Evolutionary conservation across 1,284 basidiomycete species (phyloP), one percentile per base, ranked within the genome.

Genomic region (Leucoagaricus sp.): DNA sequence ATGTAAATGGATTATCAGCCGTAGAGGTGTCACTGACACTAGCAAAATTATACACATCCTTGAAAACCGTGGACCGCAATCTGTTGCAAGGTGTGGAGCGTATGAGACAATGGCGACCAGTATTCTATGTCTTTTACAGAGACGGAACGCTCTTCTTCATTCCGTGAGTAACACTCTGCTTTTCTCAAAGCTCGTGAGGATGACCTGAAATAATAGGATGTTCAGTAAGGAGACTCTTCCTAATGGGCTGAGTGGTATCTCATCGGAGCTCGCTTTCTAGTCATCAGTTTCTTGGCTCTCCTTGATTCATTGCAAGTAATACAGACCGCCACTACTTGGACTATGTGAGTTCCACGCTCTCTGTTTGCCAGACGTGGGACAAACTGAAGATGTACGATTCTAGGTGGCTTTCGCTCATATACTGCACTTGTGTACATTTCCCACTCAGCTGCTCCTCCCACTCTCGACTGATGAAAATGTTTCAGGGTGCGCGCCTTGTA

Each of bases 111-210:
- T 55, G 38, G 47, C 15, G 31, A 29, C 53, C 41, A 3, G 42
- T 55, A 40, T 31, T 55, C 34, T 55, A 44, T n/a, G 47, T 55
- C 19, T 55, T 55, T 40, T 55, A 55, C 28, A 17, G 53, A 42
- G 53, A 55, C 26, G 53, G 53, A 29, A 55, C 47, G 3, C 34
- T 55, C 13, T 55, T 26, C 26, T 55, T 55, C 19, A 44, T 55
- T n/a, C 53, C 53, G 47, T 55, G 21, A 40, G 53, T 41, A 13
- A 2, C 19, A 1, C 5, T 49, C 15, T 21, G 5, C 21, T 31
- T 28, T 15, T 28, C 50, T 26, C 4, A 46, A 25, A n/a, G 5
- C 28, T 13, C 44, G 25, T 26, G 12, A 5, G 26, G 15, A 15
- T 29, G 2, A 46, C 44, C 44, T n/a, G 17, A 21, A 6, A 4